Evolutionary conservation across 2,329 filamentous ascomycete species (phyloP).

Genomic region (Claviceps citrina): DNA sequence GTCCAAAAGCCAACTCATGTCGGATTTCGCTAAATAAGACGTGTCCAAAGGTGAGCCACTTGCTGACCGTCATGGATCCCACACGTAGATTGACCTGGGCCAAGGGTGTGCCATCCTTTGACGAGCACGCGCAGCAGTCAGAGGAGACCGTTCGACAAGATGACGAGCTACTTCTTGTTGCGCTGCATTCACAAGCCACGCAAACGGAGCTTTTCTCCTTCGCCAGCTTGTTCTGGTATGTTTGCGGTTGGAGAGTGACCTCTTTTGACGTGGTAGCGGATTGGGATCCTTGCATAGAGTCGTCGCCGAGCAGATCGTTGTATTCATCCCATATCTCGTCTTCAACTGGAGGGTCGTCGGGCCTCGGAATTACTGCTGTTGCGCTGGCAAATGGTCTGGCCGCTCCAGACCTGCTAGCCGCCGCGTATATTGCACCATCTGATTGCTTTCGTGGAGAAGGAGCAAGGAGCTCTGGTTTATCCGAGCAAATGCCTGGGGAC

Average conservation of each 20-base stretch:
- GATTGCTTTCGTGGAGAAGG: slow-evolving; percentile 64
- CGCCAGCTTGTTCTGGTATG: slow-evolving; percentile 24
- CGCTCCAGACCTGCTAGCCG: slow-evolving; percentile 49
- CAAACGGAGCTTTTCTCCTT: slow-evolving; percentile 12
- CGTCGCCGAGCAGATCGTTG: slow-evolving; percentile 68
- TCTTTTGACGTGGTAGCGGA: slow-evolving; percentile 43
- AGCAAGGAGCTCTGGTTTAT: slow-evolving; percentile 49
- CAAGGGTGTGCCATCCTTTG: slow-evolving; percentile 45
- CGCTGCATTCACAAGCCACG: not conserved
- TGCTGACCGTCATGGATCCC: slow-evolving; percentile 71
- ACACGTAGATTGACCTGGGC: slow-evolving; percentile 63
- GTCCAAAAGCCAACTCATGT: slow-evolving; percentile 44
- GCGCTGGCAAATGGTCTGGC: slow-evolving; percentile 43
- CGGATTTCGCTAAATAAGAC: slow-evolving; percentile 69
- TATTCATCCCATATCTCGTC: slow-evolving; percentile 95
- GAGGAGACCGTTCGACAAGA: slow-evolving; percentile 25
- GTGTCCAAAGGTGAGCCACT: slow-evolving; percentile 74
- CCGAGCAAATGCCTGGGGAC: slow-evolving; percentile 17
- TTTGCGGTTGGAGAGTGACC: slow-evolving; percentile 40
- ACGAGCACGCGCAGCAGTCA: slow-evolving; percentile 29
- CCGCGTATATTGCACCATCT: slow-evolving; percentile 33
- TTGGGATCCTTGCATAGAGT: slow-evolving; percentile 26
- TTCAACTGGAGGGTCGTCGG: slow-evolving; percentile 49
- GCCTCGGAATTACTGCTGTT: slow-evolving; percentile 49
- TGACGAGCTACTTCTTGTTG: slow-evolving; percentile 19